phyloP scores from a whole-genome alignment of 176 grass and related monocot genomes.

The Lolium perenne region DNA sequence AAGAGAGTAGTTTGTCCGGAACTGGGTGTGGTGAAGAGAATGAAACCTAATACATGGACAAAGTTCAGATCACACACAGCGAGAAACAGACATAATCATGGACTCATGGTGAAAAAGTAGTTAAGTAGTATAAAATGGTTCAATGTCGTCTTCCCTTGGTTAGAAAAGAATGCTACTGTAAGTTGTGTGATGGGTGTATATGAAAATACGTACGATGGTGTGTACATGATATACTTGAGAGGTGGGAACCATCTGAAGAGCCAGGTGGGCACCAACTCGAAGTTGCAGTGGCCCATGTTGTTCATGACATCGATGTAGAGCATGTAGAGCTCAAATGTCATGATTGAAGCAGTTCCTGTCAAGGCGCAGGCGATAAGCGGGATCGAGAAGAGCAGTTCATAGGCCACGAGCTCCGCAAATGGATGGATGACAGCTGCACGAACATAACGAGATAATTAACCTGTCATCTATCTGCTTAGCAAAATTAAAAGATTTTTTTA shows the following conservation, averaged over 20 bases:
- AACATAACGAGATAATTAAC: not conserved
- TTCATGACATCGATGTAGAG: slow-evolving; percentile 76
- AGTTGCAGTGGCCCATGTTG: slow-evolving; percentile 82
- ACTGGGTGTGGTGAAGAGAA: slow-evolving; percentile 79
- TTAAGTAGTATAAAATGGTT: not conserved
- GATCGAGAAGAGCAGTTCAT: slow-evolving; percentile 57
- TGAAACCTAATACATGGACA: slow-evolving; percentile 48
- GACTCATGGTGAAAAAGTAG: not conserved
- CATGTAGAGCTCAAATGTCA: slow-evolving; percentile 32
- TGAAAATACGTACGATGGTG: slow-evolving; percentile 66
- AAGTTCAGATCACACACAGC: not conserved
- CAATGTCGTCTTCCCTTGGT: not conserved
- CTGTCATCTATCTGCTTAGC: not conserved
- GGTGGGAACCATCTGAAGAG: slow-evolving; percentile 61
- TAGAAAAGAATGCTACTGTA: not conserved
- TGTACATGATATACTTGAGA: slow-evolving; percentile 84
- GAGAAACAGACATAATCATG: not conserved
- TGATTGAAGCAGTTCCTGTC: slow-evolving; percentile 45
- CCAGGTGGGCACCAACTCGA: slow-evolving; percentile 67
- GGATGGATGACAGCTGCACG: slow-evolving; percentile 71
- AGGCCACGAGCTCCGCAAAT: slow-evolving; percentile 64
- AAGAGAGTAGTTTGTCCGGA: slow-evolving; percentile 75
- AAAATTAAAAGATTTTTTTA: not conserved
- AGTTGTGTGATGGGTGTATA: not conserved
- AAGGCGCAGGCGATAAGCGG: slow-evolving; percentile 42